phyloP scores from a whole-genome alignment of 805 yeast species.

The Saturnispora galanensis region DNA sequence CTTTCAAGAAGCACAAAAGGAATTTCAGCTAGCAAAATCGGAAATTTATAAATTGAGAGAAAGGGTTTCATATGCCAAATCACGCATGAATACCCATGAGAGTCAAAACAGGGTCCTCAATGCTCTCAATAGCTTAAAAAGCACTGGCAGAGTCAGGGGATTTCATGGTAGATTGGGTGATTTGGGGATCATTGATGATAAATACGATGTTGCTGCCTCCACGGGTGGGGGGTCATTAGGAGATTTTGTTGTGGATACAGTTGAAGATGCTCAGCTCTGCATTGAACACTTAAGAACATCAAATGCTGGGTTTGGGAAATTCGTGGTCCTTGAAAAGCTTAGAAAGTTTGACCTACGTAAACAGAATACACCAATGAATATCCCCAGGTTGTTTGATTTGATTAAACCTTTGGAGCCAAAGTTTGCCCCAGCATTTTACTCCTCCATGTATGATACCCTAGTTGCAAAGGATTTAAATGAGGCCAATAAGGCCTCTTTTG shows the following conservation, averaged over 20 bases:
- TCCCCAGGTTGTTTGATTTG: slow-evolving; percentile 78
- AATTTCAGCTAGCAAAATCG: slow-evolving; percentile 44
- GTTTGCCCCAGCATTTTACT: slow-evolving; percentile 82
- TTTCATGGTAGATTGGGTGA: slow-evolving; percentile 89
- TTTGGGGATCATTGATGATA: slow-evolving; percentile 80
- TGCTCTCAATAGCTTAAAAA: slow-evolving; percentile 58
- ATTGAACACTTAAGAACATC: slow-evolving; percentile 76
- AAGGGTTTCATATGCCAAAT: slow-evolving; percentile 55
- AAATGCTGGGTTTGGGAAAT: slow-evolving; percentile 80
- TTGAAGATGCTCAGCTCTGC: slow-evolving; percentile 48
- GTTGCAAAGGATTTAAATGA: slow-evolving; percentile 71
- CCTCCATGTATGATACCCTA: slow-evolving; percentile 76
- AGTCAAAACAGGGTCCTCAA: slow-evolving; percentile 66
- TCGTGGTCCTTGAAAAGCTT: slow-evolving; percentile 69
- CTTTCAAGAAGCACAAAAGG: slow-evolving; percentile 36
- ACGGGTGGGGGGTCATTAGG: slow-evolving; percentile 90
- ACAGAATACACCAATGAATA: slow-evolving; percentile 63
- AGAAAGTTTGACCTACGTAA: slow-evolving; percentile 48
- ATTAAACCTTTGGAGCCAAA: slow-evolving; percentile 55
- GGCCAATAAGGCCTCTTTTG: slow-evolving; percentile 85
- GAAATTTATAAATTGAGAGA: slow-evolving; percentile 48
- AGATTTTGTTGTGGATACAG: slow-evolving; percentile 83
- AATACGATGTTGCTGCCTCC: slow-evolving; percentile 86
- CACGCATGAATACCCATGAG: slow-evolving; percentile 44
- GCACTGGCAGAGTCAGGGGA: slow-evolving; percentile 76